Base-by-base conservation (phyloP, 495 filamentous ascomycete genomes). In the Parachaetomium inaequale region DNA sequence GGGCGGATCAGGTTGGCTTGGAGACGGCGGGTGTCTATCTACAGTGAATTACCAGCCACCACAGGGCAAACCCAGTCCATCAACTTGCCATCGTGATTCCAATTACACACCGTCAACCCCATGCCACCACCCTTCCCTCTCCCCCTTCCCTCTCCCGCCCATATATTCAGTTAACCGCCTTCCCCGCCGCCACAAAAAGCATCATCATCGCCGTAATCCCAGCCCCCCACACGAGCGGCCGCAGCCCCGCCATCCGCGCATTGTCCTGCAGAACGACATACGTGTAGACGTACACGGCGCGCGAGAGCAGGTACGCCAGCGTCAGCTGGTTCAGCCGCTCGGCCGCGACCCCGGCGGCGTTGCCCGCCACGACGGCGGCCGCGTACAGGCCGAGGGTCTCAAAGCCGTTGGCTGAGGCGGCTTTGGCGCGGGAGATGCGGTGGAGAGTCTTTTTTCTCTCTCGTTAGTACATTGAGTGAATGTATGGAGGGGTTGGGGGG, bases 341-440 rank as follows among this genome's bases (percentile, higher is more conserved):
- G 7, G 63, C 47, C 28, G 67, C 32, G 0, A 83, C 50, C 10
- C 72, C 65, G 0, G 79, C 75, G 2, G 62, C 61, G 58, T 84
- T 84, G 12, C 75, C 82, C 1, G 81, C 82, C 10, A 79, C 77
- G 23, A 84, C 76, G 40, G 70, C 78, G 0, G 79, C 77, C 0
- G 81, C 79, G 67, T 74, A 84, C 28, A 82, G 60, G 32, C 73
- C 75, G 21, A 84, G 64, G 21, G 77, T 80, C 68, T 84, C 81
- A 57, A 81, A 76, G 54, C 71, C 78, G 59, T 84, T 84, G 28
- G 68, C 54, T 15, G 67, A 45, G n/a, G 79, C 80, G 6, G 76
- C 68, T 52, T 80, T 77, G 64, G 78, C 81, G 49, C 81, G 79
- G 26, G 70, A 46, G 66, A 85, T 79, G 42, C 72, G 74, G 17